Evolutionary conservation across 768 basidiomycete genomes (phyloP).

Genomic region (Macrolepiota dolichaula): DNA sequence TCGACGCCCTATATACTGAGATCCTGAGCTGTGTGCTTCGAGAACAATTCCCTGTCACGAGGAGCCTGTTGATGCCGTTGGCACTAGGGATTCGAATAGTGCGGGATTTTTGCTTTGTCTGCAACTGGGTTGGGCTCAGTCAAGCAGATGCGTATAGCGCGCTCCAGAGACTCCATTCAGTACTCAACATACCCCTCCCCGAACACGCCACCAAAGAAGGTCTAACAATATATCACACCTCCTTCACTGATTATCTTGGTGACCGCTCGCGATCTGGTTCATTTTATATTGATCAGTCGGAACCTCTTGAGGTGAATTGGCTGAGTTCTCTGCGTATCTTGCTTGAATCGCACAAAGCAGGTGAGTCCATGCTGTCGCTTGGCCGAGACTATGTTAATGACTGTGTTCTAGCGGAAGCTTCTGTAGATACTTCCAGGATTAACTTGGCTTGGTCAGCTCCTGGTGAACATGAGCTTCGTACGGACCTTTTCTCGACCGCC

Average conservation of each 20-base stretch:
- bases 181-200: background rate
- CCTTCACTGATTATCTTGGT: background rate
- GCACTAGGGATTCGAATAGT: background rate
- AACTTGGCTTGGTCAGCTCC: background rate
- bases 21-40: background rate
- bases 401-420: too few species aligned
- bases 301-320: background rate
- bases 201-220: background rate
- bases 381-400: too few species aligned
- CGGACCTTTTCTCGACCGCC: too few species aligned
- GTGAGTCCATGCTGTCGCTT: background rate
- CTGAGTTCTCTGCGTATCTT: background rate
- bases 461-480: background rate
- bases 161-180: background rate
- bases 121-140: background rate
- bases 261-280: background rate
- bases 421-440: background rate
- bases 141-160: background rate
- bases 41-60: background rate
- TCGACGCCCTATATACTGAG: slow-evolving; percentile 10
- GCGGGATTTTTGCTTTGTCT: background rate
- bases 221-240: background rate
- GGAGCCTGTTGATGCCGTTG: background rate
- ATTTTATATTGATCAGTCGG: background rate
- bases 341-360: background rate